Evolutionary conservation across 2,329 filamentous ascomycete species (phyloP), one percentile per base, ranked within the genome.

Genomic region (Beauveria scarabaeidicola): DNA sequence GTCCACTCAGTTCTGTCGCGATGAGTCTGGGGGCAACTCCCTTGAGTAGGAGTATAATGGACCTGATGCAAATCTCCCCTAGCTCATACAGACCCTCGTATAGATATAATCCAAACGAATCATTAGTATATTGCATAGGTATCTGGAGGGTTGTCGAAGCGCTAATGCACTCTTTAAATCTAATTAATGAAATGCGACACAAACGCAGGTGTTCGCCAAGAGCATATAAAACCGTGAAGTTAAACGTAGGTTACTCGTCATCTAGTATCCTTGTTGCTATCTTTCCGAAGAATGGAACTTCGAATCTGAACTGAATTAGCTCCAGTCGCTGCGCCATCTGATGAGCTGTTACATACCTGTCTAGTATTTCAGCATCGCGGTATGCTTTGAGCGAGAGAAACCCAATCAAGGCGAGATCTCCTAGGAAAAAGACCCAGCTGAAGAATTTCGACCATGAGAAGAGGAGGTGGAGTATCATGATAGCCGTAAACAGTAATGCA

Each of bases 261-360:
- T 97, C 93, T 60, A 97, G 81, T 69, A 97, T 93, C 27, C 88
- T 88, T 73, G 88, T 96, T 47, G 94, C 94, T 66, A 97, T 77
- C 46, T 80, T 80, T 5, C 94, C 94, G 68, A 97, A 88, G 68
- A 96, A 85, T 0, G 93, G 93, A 2, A 97, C 81, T 73, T 97
- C 92, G 63, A 87, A 95, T 70, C 93, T 84, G 5, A 36, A 51
- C 3, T 2, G 10, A 7, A 27, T 58, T 51, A 58, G 55, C 21
- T 21, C n/a, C 23, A 13, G 77, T 43, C 13, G 19, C 38, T 65
- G 41, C 63, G 56, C 25, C 32, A 43, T 62, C 19, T 61, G 50
- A 19, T 19, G 5, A 8, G 19, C 21, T 17, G 19, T 25, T 25
- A 67, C 74, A 64, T 73, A 85, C 83, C 84, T 78, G 68, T 85